Conservation (phyloP, 2,329 filamentous ascomycete species). For the Colletotrichum sp. region DNA sequence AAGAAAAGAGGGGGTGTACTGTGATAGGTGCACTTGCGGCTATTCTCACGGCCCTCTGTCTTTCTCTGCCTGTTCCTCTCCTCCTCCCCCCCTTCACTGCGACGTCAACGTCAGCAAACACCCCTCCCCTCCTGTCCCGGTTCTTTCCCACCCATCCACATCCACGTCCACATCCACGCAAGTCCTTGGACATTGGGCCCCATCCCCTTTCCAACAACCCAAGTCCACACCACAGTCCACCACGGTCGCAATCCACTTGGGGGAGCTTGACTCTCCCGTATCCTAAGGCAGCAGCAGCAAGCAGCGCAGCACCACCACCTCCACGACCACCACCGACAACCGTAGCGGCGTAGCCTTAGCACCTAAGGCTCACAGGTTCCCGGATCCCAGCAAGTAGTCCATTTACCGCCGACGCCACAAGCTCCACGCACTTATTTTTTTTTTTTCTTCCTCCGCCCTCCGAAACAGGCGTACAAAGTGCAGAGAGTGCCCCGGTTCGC, state of each 20-base stretch:
- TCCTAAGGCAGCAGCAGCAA: neutral
- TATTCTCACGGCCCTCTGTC: neutral
- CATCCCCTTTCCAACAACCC: neutral
- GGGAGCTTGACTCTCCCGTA: neutral
- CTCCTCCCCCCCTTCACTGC: constrained; percentile 1
- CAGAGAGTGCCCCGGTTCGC: constrained; percentile 7
- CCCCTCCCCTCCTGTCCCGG: neutral
- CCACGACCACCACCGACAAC: neutral
- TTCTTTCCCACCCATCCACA: neutral
- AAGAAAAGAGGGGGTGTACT: constrained; percentile 6
- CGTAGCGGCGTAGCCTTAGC: neutral
- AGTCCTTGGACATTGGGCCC: neutral
- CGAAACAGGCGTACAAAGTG: constrained; percentile 22
- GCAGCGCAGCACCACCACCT: neutral
- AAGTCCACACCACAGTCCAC: neutral
- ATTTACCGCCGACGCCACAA: constrained; percentile 17
- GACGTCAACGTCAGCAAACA: constrained; percentile 18
- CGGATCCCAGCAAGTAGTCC: constrained; percentile 17
- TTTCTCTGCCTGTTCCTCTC: neutral
- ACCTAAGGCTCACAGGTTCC: neutral
- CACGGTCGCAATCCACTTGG: neutral
- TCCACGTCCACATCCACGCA: neutral
- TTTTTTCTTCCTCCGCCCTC: neutral
- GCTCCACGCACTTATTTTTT: constrained; percentile 9
- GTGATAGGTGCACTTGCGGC: constrained; percentile 1